These are phyloP conservation scores for Aspergillus terreus DNA, from an alignment of 2,329 filamentous ascomycete species.

Conservation along the genomic window DNA sequence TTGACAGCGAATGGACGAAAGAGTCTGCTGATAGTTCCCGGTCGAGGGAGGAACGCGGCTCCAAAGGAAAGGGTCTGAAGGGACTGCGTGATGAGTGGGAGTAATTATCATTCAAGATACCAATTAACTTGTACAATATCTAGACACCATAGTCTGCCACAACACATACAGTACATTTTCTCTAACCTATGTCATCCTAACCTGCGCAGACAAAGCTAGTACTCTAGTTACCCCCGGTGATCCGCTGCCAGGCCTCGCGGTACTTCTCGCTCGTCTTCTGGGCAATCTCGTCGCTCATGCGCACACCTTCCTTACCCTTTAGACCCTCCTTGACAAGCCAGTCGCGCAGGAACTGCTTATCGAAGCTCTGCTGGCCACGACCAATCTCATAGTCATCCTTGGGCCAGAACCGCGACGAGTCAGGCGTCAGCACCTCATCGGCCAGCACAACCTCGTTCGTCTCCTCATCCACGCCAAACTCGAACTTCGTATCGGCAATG, in stretches of 20 bases:
- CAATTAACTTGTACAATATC: not conserved
- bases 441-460: constrained; percentile 68
- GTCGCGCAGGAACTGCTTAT: constrained; percentile 81
- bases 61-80: constrained; percentile 32
- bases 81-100: constrained; percentile 35
- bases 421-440: constrained; percentile 82
- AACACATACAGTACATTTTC: not conserved
- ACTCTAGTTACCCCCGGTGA: constrained; percentile 55
- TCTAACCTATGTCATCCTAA: not conserved
- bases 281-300: constrained; percentile 69
- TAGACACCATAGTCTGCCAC: not conserved
- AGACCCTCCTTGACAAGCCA: constrained; percentile 72
- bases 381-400: constrained; percentile 69
- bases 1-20: constrained; percentile 25
- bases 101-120: constrained; percentile 9
- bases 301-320: constrained; percentile 70
- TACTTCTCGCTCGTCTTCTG: constrained; percentile 69
- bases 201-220: not conserved
- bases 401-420: constrained; percentile 84
- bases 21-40: constrained; percentile 6
- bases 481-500: constrained; percentile 74
- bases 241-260: constrained; percentile 66
- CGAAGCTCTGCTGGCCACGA: constrained; percentile 74
- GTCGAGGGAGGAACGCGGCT: constrained; percentile 8
- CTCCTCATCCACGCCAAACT: constrained; percentile 66